Conservation (phyloP, 148 eudicot species). For the Vaccinium darrowii region DNA sequence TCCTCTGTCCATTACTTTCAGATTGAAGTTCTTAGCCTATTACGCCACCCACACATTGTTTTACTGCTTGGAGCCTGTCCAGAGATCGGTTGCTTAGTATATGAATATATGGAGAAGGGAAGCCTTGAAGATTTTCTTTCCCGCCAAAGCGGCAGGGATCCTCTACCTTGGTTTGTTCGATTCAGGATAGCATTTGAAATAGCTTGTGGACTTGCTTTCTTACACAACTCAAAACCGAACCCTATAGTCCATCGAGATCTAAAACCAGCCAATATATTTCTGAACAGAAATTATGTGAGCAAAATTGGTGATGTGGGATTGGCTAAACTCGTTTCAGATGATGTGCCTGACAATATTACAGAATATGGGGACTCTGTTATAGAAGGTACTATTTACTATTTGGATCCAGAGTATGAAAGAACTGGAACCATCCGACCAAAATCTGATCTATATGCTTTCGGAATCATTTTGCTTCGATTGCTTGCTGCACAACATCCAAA, state of each 20-base stretch:
- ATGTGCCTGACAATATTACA: conserved; percentile 54
- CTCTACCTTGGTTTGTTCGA: conserved; percentile 69
- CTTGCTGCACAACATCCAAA: conserved; percentile 59
- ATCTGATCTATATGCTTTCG: conserved; percentile 80
- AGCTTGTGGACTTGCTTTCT: conserved; percentile 66
- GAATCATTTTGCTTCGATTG: conserved; percentile 65
- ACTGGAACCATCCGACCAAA: conserved; percentile 77
- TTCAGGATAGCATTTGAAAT: conserved; percentile 68
- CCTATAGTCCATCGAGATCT: conserved; percentile 71
- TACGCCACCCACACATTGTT: conserved; percentile 72
- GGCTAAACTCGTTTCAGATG: conserved; percentile 57
- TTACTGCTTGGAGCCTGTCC: conserved; percentile 85
- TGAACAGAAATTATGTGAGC: conserved; percentile 54
- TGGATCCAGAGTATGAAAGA: conserved; percentile 81
- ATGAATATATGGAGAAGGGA: conserved; percentile 78
- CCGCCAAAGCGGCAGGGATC: conserved; percentile 24
- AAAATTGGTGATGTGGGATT: conserved; percentile 74
- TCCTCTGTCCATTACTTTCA: conserved; percentile 28
- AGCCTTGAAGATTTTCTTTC: conserved; percentile 59
- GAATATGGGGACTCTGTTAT: conserved; percentile 53
- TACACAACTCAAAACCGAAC: conserved; percentile 68
- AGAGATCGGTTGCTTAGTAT: conserved; percentile 66
- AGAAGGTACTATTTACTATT: conserved; percentile 64
- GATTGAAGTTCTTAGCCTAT: conserved; percentile 67
- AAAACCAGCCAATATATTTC: conserved; percentile 67